Conservation (phyloP, 2,329 filamentous ascomycete species). For the Neonectria coccinea region DNA sequence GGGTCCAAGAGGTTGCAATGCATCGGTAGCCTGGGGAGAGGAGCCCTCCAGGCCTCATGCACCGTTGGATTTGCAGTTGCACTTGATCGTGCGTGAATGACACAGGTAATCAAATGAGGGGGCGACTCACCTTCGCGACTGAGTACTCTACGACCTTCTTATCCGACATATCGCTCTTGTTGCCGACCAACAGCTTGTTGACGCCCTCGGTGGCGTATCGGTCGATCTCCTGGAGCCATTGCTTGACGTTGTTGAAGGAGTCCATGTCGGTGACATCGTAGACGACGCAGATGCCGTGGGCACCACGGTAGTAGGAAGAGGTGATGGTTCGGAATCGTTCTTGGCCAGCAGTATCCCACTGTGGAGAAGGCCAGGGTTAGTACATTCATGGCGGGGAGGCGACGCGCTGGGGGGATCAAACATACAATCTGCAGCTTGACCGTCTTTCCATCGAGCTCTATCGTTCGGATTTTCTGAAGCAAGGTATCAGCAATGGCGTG, state of each 20-base stretch:
- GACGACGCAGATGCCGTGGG: slow-evolving; percentile 99
- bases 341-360: slow-evolving; percentile 99
- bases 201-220: slow-evolving; percentile 98
- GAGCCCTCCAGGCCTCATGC: slow-evolving; percentile 20
- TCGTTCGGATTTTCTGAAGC: slow-evolving; percentile 96
- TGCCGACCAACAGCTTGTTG: slow-evolving; percentile 98
- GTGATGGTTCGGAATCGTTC: slow-evolving; percentile 99
- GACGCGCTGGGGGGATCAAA: slow-evolving; percentile 34
- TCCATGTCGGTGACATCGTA: slow-evolving; percentile 99
- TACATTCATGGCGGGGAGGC: not conserved
- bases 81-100: slow-evolving; percentile 29
- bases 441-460: slow-evolving; percentile 99
- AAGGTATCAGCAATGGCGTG: slow-evolving; percentile 33
- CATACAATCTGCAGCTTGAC: slow-evolving; percentile 99
- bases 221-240: slow-evolving; percentile 99
- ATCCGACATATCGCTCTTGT: slow-evolving; percentile 99
- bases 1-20: not conserved
- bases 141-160: slow-evolving; percentile 99
- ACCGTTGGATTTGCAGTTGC: slow-evolving; percentile 32
- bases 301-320: slow-evolving; percentile 98
- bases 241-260: slow-evolving; percentile 99
- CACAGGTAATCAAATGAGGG: slow-evolving; percentile 12
- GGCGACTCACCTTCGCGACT: slow-evolving; percentile 88
- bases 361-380: slow-evolving; percentile 34
- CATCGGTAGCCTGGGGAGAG: slow-evolving; percentile 27